Conservation (phyloP, 2,329 filamentous ascomycete species). For the Talaromyces rugulosus region DNA sequence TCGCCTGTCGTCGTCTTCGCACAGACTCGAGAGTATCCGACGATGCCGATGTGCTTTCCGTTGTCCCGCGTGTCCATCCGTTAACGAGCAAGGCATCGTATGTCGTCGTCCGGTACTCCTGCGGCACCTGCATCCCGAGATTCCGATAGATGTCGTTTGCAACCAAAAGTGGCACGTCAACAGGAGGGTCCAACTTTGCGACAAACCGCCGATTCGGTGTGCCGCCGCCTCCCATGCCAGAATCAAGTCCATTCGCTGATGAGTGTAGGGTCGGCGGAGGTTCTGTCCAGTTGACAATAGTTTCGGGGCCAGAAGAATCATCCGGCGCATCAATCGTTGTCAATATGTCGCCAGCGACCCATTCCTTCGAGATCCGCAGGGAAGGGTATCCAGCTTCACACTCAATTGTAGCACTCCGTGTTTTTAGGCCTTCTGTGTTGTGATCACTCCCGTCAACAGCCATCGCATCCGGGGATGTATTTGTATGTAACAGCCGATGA, state of each 20-base stretch:
- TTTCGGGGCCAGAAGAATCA: neutral
- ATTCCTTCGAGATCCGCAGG: constrained; percentile 41
- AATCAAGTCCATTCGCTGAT: constrained; percentile 31
- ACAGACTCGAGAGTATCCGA: constrained; percentile 11
- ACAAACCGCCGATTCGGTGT: constrained; percentile 42
- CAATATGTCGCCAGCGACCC: constrained; percentile 36
- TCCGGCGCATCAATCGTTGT: constrained; percentile 13
- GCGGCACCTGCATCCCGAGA: constrained; percentile 35
- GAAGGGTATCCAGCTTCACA: constrained; percentile 44
- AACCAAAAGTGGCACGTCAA: constrained; percentile 39
- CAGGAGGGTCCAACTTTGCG: constrained; percentile 37
- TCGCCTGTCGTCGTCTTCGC: constrained; percentile 29
- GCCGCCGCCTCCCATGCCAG: constrained; percentile 32
- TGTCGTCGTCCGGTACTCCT: constrained; percentile 35
- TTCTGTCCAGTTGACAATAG: constrained; percentile 31
- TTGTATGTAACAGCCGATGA: constrained; percentile 28
- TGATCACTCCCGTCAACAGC: constrained; percentile 20
- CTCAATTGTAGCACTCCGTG: constrained; percentile 38
- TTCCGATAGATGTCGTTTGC: constrained; percentile 39
- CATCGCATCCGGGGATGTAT: constrained; percentile 26
- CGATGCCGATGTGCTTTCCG: constrained; percentile 2
- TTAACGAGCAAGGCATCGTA: constrained; percentile 36
- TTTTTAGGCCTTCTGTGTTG: constrained; percentile 16
- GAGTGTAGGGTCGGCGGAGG: constrained; percentile 32
- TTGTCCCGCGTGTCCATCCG: constrained; percentile 15